Evolutionary conservation across 805 yeast species (phyloP), one percentile per base, ranked within the genome.

Genomic region (Yarrowia phangngaensis): DNA sequence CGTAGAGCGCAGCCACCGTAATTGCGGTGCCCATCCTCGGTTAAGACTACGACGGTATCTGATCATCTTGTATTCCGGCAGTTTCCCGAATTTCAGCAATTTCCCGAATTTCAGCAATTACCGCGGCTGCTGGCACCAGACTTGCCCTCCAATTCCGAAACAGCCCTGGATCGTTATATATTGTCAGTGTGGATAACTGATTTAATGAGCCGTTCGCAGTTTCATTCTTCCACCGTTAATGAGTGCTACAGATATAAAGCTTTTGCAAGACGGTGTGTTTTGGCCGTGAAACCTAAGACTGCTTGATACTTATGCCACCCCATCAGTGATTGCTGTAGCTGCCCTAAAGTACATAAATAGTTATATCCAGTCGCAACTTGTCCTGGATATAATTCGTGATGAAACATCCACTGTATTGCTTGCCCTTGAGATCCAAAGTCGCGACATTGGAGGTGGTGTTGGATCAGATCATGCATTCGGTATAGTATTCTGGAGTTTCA

Each of bases 361-460:
- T 22, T 7, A 9, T 28, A 7, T 15, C 16, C 6, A 28, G 31
- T 31, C 36, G 32, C 20, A 45, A 8, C 24, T 45, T 45, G 53
- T 84, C 92, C 95, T 95, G 86, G 23, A 85, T 75, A 60, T 76
- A 82, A 58, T 85, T 84, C 11, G 86, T 74, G 22, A 83, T 74
- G 62, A 83, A 84, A 58, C 73, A 81, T 52, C 79, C 80, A 57
- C 83, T 77, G 53, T 79, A 76, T 52, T 76, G 73, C 26, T 70
- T 68, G 19, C 26, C 45, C 33, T 72, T 61, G 16, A 58, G 52
- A 17, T 53, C 36, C 16, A 60, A 36, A n/a, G 57, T 52, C 15
- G 60, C 52, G 9, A 58, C 53, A 8, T 51, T 51, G 15, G 53
- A 51, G 6, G 56, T 38, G 0, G 38, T 24, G 13, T 54, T 36